These are phyloP conservation scores for Penicillium sclerotiorum DNA, from an alignment of 2,329 filamentous ascomycete genomes.

Conservation along the genomic window DNA sequence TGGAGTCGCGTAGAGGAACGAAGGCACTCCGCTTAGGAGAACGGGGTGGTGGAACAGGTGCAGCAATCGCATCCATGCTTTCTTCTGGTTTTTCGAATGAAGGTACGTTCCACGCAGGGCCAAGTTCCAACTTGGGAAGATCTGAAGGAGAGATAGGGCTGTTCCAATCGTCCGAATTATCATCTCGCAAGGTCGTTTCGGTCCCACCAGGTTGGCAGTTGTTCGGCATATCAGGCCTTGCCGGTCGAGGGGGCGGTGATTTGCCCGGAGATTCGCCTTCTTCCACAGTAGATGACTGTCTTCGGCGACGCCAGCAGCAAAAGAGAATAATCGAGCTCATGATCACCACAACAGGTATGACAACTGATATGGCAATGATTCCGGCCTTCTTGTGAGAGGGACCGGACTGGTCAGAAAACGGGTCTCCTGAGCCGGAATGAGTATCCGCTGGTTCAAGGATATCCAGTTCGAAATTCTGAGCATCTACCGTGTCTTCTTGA, in stretches of 20 bases:
- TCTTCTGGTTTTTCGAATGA: slow-evolving; percentile 27
- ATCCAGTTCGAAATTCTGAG: slow-evolving; percentile 49
- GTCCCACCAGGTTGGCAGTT: slow-evolving; percentile 26
- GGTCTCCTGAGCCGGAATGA: slow-evolving; percentile 19
- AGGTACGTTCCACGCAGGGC: slow-evolving; percentile 35
- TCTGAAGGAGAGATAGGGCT: slow-evolving; percentile 30
- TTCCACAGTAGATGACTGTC: slow-evolving; percentile 25
- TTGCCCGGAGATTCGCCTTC: slow-evolving; percentile 29
- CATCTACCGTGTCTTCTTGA: slow-evolving; percentile 42
- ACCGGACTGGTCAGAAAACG: slow-evolving; percentile 22
- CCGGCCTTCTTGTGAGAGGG: slow-evolving; percentile 35
- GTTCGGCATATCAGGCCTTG: slow-evolving; percentile 24
- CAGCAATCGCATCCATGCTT: slow-evolving; percentile 18
- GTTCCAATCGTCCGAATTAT: slow-evolving; percentile 24
- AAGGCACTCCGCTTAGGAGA: slow-evolving; percentile 36
- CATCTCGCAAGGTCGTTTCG: slow-evolving; percentile 24
- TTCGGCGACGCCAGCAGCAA: slow-evolving; percentile 38
- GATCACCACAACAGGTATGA: slow-evolving; percentile 37
- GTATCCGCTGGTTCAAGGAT: slow-evolving; percentile 27
- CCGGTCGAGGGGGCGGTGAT: slow-evolving; percentile 21
- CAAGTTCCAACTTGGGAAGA: slow-evolving; percentile 39
- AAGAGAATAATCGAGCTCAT: slow-evolving; percentile 34
- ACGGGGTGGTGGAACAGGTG: slow-evolving; percentile 30
- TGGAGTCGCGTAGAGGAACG: slow-evolving; percentile 24
- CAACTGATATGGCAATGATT: slow-evolving; percentile 40